Evolutionary conservation across 768 basidiomycete genomes (phyloP).

Genomic region (Piloderma croceum): DNA sequence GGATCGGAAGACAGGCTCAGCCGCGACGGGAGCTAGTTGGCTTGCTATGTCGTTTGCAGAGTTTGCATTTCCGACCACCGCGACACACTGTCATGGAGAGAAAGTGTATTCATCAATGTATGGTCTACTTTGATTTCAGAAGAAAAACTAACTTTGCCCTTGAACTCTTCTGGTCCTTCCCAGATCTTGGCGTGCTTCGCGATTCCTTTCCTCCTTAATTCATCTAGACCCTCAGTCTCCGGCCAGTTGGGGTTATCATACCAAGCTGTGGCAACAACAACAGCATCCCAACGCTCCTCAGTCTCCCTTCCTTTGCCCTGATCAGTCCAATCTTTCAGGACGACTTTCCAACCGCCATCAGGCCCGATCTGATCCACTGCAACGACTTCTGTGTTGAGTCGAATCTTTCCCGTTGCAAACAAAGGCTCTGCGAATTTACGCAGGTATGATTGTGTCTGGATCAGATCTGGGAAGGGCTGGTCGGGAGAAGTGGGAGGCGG

Average conservation of each 20-base stretch:
- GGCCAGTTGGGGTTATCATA: slow-evolving; percentile 27
- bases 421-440: slow-evolving; percentile 21
- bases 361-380: slow-evolving; percentile 17
- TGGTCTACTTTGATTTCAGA: slow-evolving; percentile 25
- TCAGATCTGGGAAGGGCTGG: slow-evolving; percentile 26
- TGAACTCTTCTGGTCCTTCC: slow-evolving; percentile 33
- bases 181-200: slow-evolving; percentile 40
- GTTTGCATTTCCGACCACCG: slow-evolving; percentile 47
- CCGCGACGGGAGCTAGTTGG: slow-evolving; percentile 35
- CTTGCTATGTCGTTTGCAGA: slow-evolving; percentile 49
- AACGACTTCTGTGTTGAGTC: slow-evolving; percentile 23
- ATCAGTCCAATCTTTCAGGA: slow-evolving; percentile 22
- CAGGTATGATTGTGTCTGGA: slow-evolving; percentile 24
- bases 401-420: slow-evolving; percentile 17
- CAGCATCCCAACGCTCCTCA: slow-evolving; percentile 30
- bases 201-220: slow-evolving; percentile 26
- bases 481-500: slow-evolving; percentile 9
- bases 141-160: slow-evolving; percentile 17
- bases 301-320: slow-evolving; percentile 10
- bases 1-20: slow-evolving; percentile 41
- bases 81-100: slow-evolving; percentile 34
- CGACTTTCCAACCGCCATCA: slow-evolving; percentile 20
- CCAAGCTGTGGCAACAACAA: slow-evolving; percentile 29
- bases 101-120: not conserved
- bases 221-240: slow-evolving; percentile 31